Evolutionary conservation across 257 asterid species (phyloP).

Genomic region (Jacaranda mimosifolia): DNA sequence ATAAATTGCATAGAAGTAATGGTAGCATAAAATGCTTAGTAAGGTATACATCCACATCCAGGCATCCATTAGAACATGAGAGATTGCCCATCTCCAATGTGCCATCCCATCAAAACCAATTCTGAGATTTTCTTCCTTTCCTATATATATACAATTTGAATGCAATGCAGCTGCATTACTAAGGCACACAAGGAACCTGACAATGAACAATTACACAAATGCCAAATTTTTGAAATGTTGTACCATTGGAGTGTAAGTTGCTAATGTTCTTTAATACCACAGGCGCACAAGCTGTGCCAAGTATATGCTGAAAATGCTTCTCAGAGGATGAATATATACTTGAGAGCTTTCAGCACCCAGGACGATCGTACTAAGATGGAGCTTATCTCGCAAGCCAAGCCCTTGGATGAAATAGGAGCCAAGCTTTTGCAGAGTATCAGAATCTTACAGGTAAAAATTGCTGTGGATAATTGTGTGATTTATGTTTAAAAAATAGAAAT

Average conservation of each 20-base stretch:
- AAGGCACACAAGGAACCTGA: neutral
- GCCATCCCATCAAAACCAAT: neutral
- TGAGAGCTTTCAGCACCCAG: slow-evolving; percentile 45
- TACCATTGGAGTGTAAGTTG: neutral
- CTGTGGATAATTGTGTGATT: too few relatives aligned
- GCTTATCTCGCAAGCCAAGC: slow-evolving; percentile 56
- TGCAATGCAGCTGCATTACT: neutral
- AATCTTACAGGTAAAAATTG: slow-evolving; percentile 63
- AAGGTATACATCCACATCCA: neutral
- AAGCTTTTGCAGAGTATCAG: slow-evolving; percentile 61
- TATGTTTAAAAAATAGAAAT: too few relatives aligned
- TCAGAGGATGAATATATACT: slow-evolving; percentile 57
- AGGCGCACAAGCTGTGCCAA: slow-evolving; percentile 52
- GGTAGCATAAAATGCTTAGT: neutral
- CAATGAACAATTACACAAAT: neutral
- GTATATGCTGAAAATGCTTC: slow-evolving; percentile 61
- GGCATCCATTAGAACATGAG: neutral
- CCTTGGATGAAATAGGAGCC: slow-evolving; percentile 59
- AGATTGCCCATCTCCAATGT: neutral
- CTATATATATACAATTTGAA: neutral
- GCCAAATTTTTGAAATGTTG: neutral
- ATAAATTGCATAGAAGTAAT: neutral
- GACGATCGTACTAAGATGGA: slow-evolving; percentile 45
- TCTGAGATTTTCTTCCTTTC: neutral
- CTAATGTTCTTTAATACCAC: slow-evolving; percentile 6